A percentile compares a stretch with the other conserved stretches of the same genome.
phyloP scores from a whole-genome alignment of 805 yeast genomes.

The Yamadazyma scolyti region DNA sequence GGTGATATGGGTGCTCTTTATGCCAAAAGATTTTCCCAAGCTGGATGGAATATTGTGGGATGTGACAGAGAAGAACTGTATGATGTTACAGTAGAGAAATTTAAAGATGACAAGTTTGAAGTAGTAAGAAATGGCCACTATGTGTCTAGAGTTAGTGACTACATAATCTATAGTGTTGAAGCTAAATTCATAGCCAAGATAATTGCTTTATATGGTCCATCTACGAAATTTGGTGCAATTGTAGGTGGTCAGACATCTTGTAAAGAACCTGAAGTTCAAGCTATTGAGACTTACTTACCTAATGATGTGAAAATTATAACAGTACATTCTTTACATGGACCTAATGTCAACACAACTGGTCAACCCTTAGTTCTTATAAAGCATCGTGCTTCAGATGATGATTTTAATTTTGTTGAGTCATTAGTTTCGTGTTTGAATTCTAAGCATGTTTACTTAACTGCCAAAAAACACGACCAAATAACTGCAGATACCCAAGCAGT shows the following conservation, averaged over 20 bases:
- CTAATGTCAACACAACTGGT: constrained; percentile 81
- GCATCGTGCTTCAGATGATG: constrained; percentile 56
- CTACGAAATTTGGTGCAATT: constrained; percentile 80
- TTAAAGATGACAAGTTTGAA: constrained; percentile 42
- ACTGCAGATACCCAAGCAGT: constrained; percentile 99
- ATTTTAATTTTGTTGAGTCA: constrained; percentile 56
- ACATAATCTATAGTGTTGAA: constrained; percentile 86
- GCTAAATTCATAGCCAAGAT: constrained; percentile 78
- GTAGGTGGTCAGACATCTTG: constrained; percentile 99
- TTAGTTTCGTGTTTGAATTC: constrained; percentile 74
- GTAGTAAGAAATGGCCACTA: constrained; percentile 76
- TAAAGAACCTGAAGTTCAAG: constrained; percentile 83
- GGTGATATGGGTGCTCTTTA: constrained; percentile 97
- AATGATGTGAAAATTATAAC: constrained; percentile 77
- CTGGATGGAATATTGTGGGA: constrained; percentile 88
- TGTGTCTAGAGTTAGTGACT: constrained; percentile 80
- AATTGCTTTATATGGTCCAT: constrained; percentile 76
- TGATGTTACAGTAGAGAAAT: constrained; percentile 41
- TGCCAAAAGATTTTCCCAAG: constrained; percentile 70
- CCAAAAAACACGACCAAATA: constrained; percentile 87
- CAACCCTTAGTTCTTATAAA: constrained; percentile 88
- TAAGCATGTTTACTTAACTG: constrained; percentile 70
- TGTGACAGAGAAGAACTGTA: constrained; percentile 75
- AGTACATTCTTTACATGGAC: constrained; percentile 93
- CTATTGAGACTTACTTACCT: constrained; percentile 77